These are phyloP conservation scores for Echinosophora koreensis DNA, from an alignment of 306 rosid species.

Conservation along the genomic window DNA sequence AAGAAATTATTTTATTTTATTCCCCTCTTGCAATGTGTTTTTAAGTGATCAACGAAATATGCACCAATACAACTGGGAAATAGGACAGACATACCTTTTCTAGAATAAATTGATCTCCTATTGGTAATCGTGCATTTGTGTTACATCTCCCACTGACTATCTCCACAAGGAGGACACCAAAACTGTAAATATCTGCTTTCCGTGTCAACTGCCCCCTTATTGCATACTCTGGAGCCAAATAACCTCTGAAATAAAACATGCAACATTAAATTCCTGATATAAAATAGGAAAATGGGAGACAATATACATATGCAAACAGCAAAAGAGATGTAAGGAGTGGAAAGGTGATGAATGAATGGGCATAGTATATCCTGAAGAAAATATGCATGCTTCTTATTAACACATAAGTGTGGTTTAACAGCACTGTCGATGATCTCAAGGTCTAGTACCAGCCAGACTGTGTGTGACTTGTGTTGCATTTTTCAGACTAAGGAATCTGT, in stretches of 20 bases:
- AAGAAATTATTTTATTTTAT: slow-evolving; percentile 9
- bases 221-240: slow-evolving; percentile 96
- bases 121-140: slow-evolving; percentile 72
- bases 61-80: slow-evolving; percentile 11
- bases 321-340: background rate
- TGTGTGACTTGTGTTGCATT: slow-evolving; percentile 6
- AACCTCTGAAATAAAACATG: slow-evolving; percentile 72
- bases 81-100: slow-evolving; percentile 71
- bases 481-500: slow-evolving; percentile 3
- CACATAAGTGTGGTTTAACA: background rate
- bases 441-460: slow-evolving; percentile 22
- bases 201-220: slow-evolving; percentile 88
- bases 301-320: background rate
- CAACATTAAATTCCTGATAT: slow-evolving; percentile 34
- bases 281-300: slow-evolving; percentile 8
- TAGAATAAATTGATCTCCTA: slow-evolving; percentile 74
- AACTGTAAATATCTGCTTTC: slow-evolving; percentile 92
- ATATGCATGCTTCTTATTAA: background rate
- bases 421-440: background rate
- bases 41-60: background rate
- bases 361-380: slow-evolving; percentile 26
- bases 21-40: slow-evolving; percentile 2
- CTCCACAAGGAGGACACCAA: slow-evolving; percentile 91
- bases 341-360: slow-evolving; percentile 5
- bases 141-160: slow-evolving; percentile 88